phyloP scores from a whole-genome alignment of 371 early-diverging fungal species.

The Entomophthora muscae region DNA sequence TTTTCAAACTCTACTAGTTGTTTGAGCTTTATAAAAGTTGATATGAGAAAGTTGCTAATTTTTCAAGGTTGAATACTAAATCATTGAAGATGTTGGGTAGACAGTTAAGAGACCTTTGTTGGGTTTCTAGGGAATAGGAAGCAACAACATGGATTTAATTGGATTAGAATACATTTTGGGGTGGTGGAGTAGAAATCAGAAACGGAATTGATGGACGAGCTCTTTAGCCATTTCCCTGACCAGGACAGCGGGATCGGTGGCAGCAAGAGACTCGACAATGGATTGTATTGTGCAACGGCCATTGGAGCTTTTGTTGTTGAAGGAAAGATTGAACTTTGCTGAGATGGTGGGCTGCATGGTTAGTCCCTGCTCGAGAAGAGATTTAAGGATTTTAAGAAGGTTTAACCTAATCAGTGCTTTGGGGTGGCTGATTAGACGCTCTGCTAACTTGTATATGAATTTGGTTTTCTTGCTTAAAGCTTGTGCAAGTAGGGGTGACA shows the following conservation, averaged over 20 bases:
- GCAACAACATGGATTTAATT: too few relatives aligned
- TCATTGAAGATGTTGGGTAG: too few relatives aligned
- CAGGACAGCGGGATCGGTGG: slow-evolving; percentile 20
- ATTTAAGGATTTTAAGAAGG: slow-evolving; percentile 22
- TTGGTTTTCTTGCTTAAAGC: slow-evolving; percentile 16
- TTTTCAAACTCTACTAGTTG: too few relatives aligned
- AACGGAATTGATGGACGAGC: too few relatives aligned
- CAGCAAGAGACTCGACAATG: slow-evolving; percentile 15
- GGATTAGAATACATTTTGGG: too few relatives aligned
- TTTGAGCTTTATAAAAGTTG: too few relatives aligned
- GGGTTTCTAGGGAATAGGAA: too few relatives aligned
- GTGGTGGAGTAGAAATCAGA: too few relatives aligned
- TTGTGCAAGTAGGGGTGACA: slow-evolving; percentile 17
- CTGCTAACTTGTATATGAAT: slow-evolving; percentile 19
- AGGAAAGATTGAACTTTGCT: slow-evolving; percentile 9
- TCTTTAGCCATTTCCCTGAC: slow-evolving; percentile 24
- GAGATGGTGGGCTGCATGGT: slow-evolving; percentile 11
- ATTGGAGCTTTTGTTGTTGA: not conserved
- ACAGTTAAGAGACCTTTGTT: too few relatives aligned
- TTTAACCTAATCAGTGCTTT: slow-evolving; percentile 26
- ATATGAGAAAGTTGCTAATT: too few relatives aligned
- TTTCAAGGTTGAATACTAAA: too few relatives aligned
- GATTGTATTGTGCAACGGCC: not conserved
- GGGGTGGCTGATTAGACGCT: slow-evolving; percentile 18
- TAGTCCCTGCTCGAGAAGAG: slow-evolving; percentile 20